phyloP scores from a whole-genome alignment of 345 rosid genomes.

The Salix arbutifolia region DNA sequence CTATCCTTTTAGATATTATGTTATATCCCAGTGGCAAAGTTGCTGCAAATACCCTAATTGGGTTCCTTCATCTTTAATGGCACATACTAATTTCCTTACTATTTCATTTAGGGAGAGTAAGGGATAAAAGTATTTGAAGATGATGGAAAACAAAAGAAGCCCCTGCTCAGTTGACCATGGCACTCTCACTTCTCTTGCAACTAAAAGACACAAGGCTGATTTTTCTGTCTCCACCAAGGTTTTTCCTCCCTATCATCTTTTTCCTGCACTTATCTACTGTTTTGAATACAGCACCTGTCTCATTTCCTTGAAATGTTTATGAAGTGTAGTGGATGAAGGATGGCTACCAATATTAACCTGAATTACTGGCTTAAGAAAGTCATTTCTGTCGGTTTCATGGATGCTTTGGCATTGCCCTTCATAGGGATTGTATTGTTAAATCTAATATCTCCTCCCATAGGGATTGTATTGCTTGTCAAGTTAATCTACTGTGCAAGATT shows the following conservation, averaged over 20 bases:
- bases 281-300: not conserved
- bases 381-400: not conserved
- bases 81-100: constrained; percentile 8
- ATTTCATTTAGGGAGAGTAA: constrained; percentile 36
- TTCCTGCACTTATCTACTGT: not conserved
- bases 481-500: not conserved
- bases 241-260: not conserved
- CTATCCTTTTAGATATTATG: not conserved
- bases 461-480: not conserved
- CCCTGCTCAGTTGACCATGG: constrained; percentile 64
- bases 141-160: constrained; percentile 79
- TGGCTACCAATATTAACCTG: too few species aligned
- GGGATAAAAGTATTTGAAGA: constrained; percentile 35
- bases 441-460: not conserved
- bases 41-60: constrained; percentile 9
- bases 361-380: not conserved
- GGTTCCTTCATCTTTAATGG: constrained; percentile 1
- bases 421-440: not conserved
- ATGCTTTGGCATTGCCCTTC: not conserved
- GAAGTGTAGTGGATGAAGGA: not conserved
- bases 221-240: constrained; percentile 78
- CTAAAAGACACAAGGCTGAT: constrained; percentile 75
- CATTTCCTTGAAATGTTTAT: not conserved
- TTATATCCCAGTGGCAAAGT: not conserved
- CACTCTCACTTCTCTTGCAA: constrained; percentile 43